Conservation (phyloP, 306 rosid species). For the Quercus mongolica region DNA sequence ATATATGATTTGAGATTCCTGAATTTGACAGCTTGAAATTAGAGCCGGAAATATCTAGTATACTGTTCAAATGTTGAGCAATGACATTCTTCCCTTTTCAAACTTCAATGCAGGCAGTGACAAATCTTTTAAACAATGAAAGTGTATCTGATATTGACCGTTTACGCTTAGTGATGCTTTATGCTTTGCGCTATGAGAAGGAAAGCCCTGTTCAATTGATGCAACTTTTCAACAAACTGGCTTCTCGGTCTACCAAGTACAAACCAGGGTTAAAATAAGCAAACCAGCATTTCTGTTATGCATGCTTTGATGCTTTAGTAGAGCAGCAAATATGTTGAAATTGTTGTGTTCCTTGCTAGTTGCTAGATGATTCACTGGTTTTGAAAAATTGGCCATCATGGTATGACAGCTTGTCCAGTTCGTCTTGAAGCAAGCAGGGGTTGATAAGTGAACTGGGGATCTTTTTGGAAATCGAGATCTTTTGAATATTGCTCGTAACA, state of each 20-base stretch:
- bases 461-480: conserved; percentile 84
- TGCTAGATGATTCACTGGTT: conserved; percentile 24
- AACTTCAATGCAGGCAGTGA: conserved; percentile 67
- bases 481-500: conserved; percentile 87
- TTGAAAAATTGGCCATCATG: conserved; percentile 32
- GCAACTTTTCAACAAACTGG: conserved; percentile 75
- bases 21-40: neutral
- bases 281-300: neutral
- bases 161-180: conserved; percentile 81
- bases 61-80: neutral
- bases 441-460: conserved; percentile 86
- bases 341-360: conserved; percentile 3
- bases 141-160: conserved; percentile 70
- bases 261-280: conserved; percentile 61
- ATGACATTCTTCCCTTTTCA: conserved; percentile 23
- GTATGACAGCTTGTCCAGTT: conserved; percentile 86
- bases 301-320: neutral
- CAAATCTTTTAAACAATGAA: conserved; percentile 68
- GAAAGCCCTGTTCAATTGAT: conserved; percentile 90
- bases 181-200: conserved; percentile 89
- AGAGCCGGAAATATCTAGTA: neutral
- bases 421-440: conserved; percentile 94
- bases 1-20: conserved; percentile 1
- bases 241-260: conserved; percentile 71
- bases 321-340: conserved; percentile 6